Percentiles rank a stretch among this genome's conserved stretches.
Evolutionary conservation across 2,329 filamentous ascomycete genomes (phyloP).

Genomic region (Pleurostoma richardsiae): DNA sequence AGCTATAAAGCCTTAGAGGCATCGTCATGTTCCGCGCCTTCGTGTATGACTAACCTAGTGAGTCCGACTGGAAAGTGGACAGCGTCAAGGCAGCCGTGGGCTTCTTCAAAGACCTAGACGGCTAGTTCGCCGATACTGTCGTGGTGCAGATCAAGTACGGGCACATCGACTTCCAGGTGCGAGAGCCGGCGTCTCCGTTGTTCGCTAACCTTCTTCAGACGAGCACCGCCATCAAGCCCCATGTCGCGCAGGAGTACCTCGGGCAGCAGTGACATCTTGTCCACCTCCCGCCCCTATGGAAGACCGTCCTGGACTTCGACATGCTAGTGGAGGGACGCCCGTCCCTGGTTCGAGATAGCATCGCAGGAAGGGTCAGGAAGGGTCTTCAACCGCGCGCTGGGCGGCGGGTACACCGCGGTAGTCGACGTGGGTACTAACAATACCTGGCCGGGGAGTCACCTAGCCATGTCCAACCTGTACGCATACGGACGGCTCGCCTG

Average conservation of each 20-base stretch:
- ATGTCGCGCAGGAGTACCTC: slow-evolving; percentile 66
- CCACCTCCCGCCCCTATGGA: slow-evolving; percentile 65
- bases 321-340: slow-evolving; percentile 52
- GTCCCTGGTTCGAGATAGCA: slow-evolving; percentile 54
- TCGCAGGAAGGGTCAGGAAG: slow-evolving; percentile 55
- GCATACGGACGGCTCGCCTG: slow-evolving; percentile 64
- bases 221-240: slow-evolving; percentile 54
- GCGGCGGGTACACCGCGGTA: slow-evolving; percentile 58
- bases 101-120: slow-evolving; percentile 60
- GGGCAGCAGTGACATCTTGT: slow-evolving; percentile 67
- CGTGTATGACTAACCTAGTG: slow-evolving; percentile 56
- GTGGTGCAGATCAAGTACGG: slow-evolving; percentile 71
- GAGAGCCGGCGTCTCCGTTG: slow-evolving; percentile 61
- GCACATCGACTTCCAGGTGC: slow-evolving; percentile 69
- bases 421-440: slow-evolving; percentile 61
- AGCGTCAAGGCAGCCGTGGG: slow-evolving; percentile 66
- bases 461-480: slow-evolving; percentile 68
- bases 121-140: slow-evolving; percentile 64
- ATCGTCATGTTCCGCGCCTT: slow-evolving; percentile 69
- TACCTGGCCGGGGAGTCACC: slow-evolving; percentile 65
- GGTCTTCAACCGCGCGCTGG: slow-evolving; percentile 49
- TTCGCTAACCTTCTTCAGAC: slow-evolving; percentile 47
- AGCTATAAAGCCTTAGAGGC: slow-evolving; percentile 51
- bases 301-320: slow-evolving; percentile 63
- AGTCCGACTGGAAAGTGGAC: slow-evolving; percentile 60